Conservation (phyloP, 2,329 filamentous ascomycete genomes). For the Ceratocystis variospora region DNA sequence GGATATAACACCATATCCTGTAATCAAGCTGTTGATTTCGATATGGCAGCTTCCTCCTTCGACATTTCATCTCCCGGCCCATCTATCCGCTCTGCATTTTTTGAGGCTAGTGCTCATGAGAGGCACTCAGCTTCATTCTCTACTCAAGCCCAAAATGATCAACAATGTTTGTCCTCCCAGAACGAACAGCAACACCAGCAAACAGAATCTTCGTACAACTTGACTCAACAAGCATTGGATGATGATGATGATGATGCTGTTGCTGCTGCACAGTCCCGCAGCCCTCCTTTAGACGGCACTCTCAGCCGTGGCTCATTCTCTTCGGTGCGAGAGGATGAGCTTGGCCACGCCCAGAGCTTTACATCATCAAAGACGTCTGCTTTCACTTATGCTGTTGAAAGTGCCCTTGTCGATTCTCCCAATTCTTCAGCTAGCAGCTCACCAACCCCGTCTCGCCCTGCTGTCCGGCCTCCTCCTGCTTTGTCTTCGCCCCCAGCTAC, state of each 20-base stretch:
- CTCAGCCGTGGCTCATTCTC: slow-evolving; percentile 42
- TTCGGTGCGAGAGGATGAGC: slow-evolving; percentile 47
- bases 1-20: neutral
- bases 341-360: slow-evolving; percentile 47
- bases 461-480: slow-evolving; percentile 35
- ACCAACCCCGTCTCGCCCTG: slow-evolving; percentile 35
- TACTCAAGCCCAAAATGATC: neutral
- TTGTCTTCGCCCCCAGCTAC: neutral
- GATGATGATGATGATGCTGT: too few relatives aligned
- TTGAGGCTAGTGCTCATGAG: slow-evolving; percentile 9
- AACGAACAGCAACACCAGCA: neutral
- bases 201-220: too few relatives aligned
- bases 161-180: neutral
- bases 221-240: too few relatives aligned
- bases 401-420: slow-evolving; percentile 37
- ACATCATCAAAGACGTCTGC: slow-evolving; percentile 49
- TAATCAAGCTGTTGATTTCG: slow-evolving; percentile 7
- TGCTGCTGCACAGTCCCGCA: neutral
- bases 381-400: slow-evolving; percentile 37
- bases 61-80: slow-evolving; percentile 5
- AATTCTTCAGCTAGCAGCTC: slow-evolving; percentile 37
- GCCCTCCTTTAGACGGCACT: slow-evolving; percentile 12
- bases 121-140: neutral
- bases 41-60: slow-evolving; percentile 16
- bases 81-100: slow-evolving; percentile 12